These are phyloP conservation scores for Solanum lycopersicoides DNA, from an alignment of 257 asterid species.

Conservation along the genomic window DNA sequence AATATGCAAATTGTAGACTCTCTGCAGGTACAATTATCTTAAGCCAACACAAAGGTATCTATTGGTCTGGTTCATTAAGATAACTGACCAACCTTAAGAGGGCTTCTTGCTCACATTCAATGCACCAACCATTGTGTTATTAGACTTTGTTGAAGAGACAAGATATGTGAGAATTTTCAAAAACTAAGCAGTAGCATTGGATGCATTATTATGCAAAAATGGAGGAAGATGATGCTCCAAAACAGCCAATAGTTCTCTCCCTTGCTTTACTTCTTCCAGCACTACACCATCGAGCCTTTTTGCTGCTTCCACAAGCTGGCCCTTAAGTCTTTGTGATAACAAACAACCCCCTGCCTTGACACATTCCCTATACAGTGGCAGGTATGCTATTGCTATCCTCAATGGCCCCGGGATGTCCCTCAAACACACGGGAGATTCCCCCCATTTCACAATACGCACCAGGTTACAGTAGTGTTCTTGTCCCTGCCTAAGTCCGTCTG, in stretches of 20 bases:
- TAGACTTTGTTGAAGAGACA: background rate
- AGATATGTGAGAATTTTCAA: background rate
- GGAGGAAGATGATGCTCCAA: conserved; percentile 82
- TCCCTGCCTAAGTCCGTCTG: conserved; percentile 53
- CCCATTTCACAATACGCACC: conserved; percentile 52
- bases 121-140: background rate
- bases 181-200: conserved; percentile 23
- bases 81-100: background rate
- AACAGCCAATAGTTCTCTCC: conserved; percentile 59
- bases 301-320: conserved; percentile 76
- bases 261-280: conserved; percentile 49
- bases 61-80: background rate
- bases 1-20: background rate
- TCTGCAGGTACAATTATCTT: background rate
- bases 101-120: background rate
- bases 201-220: conserved; percentile 42
- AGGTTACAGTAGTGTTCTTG: conserved; percentile 53
- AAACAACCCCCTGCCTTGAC: conserved; percentile 62
- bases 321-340: conserved; percentile 75
- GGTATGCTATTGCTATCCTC: conserved; percentile 78
- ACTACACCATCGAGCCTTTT: conserved; percentile 53
- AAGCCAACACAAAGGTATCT: background rate
- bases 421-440: conserved; percentile 57
- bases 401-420: conserved; percentile 75
- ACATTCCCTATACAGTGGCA: conserved; percentile 91